A percentile compares a stretch with the other conserved stretches of the same genome.
phyloP scores from a whole-genome alignment of 176 grass and related monocot species.

The Musa acuminata region DNA sequence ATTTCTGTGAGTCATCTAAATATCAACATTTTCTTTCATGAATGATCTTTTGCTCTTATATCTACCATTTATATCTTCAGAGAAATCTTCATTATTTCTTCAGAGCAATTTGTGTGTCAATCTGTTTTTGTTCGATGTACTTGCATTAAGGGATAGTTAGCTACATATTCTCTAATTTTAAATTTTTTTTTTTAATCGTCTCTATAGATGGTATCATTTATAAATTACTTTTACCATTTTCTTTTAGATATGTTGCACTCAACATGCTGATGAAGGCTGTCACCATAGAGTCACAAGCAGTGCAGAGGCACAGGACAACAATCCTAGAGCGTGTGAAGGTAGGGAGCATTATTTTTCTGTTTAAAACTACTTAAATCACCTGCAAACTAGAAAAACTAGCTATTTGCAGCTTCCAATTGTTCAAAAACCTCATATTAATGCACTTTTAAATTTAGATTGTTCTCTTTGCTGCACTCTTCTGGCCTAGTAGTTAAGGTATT shows the following conservation, averaged over 20 bases:
- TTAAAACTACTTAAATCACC: background rate
- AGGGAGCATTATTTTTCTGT: background rate
- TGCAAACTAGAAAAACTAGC: background rate
- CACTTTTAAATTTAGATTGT: too few relatives aligned
- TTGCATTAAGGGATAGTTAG: background rate
- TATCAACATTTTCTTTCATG: too few relatives aligned
- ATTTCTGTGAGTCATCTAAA: too few relatives aligned
- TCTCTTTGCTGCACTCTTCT: too few relatives aligned
- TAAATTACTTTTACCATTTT: background rate
- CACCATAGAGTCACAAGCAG: conserved; percentile 70
- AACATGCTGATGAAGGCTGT: conserved; percentile 97
- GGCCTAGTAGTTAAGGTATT: too few relatives aligned
- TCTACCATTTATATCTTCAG: too few relatives aligned
- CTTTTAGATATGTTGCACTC: conserved; percentile 90
- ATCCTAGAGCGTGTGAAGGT: conserved; percentile 99
- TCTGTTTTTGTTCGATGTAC: background rate
- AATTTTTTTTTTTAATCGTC: background rate
- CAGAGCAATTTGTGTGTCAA: too few relatives aligned
- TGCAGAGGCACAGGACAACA: conserved; percentile 88
- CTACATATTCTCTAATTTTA: background rate
- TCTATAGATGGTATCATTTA: background rate
- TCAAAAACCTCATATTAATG: too few relatives aligned
- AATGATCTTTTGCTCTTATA: too few relatives aligned
- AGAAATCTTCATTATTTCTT: too few relatives aligned
- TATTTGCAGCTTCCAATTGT: background rate